phyloP scores from a whole-genome alignment of 1,139 yeast species.

The Kluyveromyces sp. region DNA sequence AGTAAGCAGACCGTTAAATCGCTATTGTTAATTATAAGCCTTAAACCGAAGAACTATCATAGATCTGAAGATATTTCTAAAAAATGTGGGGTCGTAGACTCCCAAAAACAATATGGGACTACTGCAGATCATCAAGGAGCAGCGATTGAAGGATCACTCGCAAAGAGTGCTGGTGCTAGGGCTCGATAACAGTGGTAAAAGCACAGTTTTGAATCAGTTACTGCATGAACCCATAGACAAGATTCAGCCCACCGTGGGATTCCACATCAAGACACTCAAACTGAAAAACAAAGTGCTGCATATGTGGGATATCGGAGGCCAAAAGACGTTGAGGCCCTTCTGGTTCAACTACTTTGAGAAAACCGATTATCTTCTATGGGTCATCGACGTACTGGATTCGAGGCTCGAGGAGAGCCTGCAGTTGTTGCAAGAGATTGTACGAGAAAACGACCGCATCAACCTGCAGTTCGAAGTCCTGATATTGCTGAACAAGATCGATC shows the following conservation, averaged over 20 bases:
- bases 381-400: slow-evolving; percentile 67
- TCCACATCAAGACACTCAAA: slow-evolving; percentile 44
- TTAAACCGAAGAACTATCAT: not conserved
- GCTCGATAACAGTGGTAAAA: slow-evolving; percentile 84
- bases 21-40: not conserved
- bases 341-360: slow-evolving; percentile 90
- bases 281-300: slow-evolving; percentile 34
- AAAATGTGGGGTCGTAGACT: no score
- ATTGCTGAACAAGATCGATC: slow-evolving; percentile 52
- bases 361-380: slow-evolving; percentile 86
- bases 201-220: slow-evolving; percentile 60
- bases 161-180: slow-evolving; percentile 70
- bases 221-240: slow-evolving; percentile 27
- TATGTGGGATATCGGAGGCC: slow-evolving; percentile 90
- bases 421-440: slow-evolving; percentile 57
- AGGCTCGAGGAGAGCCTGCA: slow-evolving; percentile 56
- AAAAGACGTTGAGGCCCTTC: slow-evolving; percentile 65
- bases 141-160: slow-evolving; percentile 72
- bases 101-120: slow-evolving; percentile 77
- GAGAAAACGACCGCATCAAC: slow-evolving; percentile 65
- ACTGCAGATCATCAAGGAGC: slow-evolving; percentile 72
- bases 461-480: slow-evolving; percentile 45
- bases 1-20: not conserved
- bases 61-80: not conserved
- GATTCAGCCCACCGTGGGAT: slow-evolving; percentile 62